Base-by-base conservation (phyloP, 139 green algal genomes). In the Asterochloris erici region DNA sequence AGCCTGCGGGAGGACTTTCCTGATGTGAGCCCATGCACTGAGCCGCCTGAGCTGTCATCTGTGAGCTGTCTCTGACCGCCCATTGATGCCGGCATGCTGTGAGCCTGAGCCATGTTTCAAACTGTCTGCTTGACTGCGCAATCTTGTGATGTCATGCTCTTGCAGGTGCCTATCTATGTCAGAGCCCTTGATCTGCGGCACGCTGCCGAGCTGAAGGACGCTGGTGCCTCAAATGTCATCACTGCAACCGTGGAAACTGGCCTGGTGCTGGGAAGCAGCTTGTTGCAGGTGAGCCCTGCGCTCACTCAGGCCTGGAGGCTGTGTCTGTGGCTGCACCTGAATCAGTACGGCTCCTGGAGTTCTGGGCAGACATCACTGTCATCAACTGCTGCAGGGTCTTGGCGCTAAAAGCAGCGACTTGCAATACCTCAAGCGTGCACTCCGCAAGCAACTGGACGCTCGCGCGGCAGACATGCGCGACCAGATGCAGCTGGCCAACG, bases 151-250 rank as follows among this genome's bases (percentile, higher is more conserved):
- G 38, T 2, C 38, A 19, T 28, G 26, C 54, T 62, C 61, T 26
- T 74, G 78, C 79, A 83, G 79, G 79, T 79, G 74, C 92, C 92
- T 47, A 93, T 98, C 64, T 97, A 92, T 29, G 94, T 89, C 10
- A 81, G 90, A 14, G 95, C 94, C 24, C 75, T 92, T 1, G 93
- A 98, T 86, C 80, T 95, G 47, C 78, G 83, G 74, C 94, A 98
- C 74, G 89, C 95, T 17, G 86, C 90, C 9, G 90, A 95, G 84
- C 90, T 98, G 76, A 86, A 91, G 83, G 83, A 85, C n/a, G 95
- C 95, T n/a, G 95, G 95, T 54, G 95, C 92, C 38, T 79, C 84
- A 54, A 68, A 88, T 0, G 85, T 90, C 0, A 87, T 93, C 27
- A 88, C 91, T 11, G 77, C 87, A 26, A 87, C 81, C 61, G 88